A percentile compares a stretch with the other conserved stretches of the same genome.
Evolutionary conservation across 345 rosid genomes (phyloP).

Genomic region (Brassica cretica): DNA sequence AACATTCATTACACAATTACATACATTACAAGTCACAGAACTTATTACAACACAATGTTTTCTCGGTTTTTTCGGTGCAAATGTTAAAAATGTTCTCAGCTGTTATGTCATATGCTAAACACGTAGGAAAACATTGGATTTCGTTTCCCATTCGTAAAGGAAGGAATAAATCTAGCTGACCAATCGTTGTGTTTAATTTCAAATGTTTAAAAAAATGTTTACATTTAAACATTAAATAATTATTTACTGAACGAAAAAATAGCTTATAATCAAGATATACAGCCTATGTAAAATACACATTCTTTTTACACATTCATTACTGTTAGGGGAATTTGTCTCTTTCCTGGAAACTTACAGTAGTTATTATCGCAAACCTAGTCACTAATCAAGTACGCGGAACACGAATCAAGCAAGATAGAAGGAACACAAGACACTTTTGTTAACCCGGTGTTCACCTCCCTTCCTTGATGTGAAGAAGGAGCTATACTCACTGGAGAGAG

Average conservation of each 20-base stretch:
- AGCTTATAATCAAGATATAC: not conserved
- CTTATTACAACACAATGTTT: not conserved
- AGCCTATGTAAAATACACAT: not conserved
- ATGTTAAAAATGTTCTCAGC: too few species aligned
- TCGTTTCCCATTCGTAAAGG: not conserved
- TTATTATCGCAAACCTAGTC: not conserved
- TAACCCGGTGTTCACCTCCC: too few species aligned
- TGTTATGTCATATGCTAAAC: not conserved
- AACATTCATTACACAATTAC: not conserved
- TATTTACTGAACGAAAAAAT: not conserved
- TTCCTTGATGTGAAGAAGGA: not conserved
- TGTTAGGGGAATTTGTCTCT: not conserved
- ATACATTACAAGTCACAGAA: not conserved
- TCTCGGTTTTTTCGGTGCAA: not conserved
- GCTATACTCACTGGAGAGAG: not conserved
- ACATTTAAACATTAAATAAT: not conserved
- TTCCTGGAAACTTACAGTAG: not conserved
- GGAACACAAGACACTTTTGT: too few species aligned
- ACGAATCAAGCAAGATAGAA: not conserved
- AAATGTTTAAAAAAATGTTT: not conserved
- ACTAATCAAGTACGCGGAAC: not conserved
- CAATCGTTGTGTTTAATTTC: not conserved
- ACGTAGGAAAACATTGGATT: not conserved
- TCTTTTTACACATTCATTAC: too few species aligned
- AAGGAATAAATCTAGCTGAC: not conserved